These are phyloP conservation scores for Colletotrichum euphorbiae DNA, from an alignment of 2,329 filamentous ascomycete genomes.

Conservation along the genomic window DNA sequence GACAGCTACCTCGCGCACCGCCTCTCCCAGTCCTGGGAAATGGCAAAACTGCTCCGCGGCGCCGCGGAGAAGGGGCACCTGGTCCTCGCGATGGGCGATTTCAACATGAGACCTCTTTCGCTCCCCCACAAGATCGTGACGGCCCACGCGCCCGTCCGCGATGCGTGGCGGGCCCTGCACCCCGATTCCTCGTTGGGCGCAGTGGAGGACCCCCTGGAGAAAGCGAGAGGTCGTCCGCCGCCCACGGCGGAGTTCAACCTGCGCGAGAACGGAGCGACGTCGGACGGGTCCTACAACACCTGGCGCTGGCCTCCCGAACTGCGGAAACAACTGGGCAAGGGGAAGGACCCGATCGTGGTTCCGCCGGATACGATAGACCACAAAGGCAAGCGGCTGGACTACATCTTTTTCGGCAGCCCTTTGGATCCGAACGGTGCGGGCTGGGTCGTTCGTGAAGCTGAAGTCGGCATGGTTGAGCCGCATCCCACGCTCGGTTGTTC, in stretches of 20 bases:
- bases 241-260: constrained; percentile 85
- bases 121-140: constrained; percentile 87
- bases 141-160: constrained; percentile 79
- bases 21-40: constrained; percentile 93
- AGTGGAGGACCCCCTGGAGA: constrained; percentile 74
- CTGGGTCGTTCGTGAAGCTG: constrained; percentile 78
- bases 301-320: constrained; percentile 88
- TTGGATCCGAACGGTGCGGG: constrained; percentile 41
- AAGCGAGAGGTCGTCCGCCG: constrained; percentile 71
- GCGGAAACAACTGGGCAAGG: constrained; percentile 74
- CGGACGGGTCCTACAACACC: constrained; percentile 87
- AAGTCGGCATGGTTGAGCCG: constrained; percentile 83
- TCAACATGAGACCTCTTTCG: constrained; percentile 94
- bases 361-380: constrained; percentile 76
- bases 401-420: constrained; percentile 81
- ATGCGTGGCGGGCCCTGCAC: constrained; percentile 87
- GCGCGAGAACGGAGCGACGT: constrained; percentile 84
- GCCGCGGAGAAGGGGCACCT: constrained; percentile 85
- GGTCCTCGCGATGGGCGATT: constrained; percentile 89
- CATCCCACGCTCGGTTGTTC: constrained; percentile 87
- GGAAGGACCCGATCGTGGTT: constrained; percentile 70
- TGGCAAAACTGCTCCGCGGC: constrained; percentile 86
- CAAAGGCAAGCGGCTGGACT: constrained; percentile 89
- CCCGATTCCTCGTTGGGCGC: constrained; percentile 86
- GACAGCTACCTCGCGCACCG: constrained; percentile 93